phyloP scores from a whole-genome alignment of 306 rosid genomes.

The Mucuna pruriens region DNA sequence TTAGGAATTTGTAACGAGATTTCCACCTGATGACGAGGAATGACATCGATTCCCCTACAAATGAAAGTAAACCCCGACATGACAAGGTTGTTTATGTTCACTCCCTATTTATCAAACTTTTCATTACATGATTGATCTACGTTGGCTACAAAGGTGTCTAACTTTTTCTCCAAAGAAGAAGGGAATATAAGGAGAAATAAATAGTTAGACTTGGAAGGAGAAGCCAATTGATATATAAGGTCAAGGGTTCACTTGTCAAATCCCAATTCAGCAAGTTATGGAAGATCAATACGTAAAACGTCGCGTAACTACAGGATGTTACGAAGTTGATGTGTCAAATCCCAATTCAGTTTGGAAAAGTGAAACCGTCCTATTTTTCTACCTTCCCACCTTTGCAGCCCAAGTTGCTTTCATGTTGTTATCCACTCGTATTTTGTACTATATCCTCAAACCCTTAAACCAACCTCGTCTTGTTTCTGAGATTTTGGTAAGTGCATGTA shows the following conservation, averaged over 20 bases:
- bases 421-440: neutral
- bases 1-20: neutral
- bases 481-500: conserved; percentile 33
- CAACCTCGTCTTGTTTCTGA: conserved; percentile 47
- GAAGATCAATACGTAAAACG: neutral
- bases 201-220: neutral
- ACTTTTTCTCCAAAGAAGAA: neutral
- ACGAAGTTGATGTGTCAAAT: neutral
- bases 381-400: conserved; percentile 31
- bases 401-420: conserved; percentile 32
- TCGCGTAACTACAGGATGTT: conserved; percentile 15
- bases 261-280: neutral
- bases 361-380: neutral
- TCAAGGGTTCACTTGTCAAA: neutral
- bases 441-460: conserved; percentile 37
- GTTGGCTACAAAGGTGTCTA: neutral
- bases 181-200: neutral
- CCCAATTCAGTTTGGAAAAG: conserved; percentile 36
- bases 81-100: conserved; percentile 6
- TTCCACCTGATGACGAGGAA: neutral
- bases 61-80: neutral
- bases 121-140: neutral
- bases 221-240: neutral
- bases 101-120: neutral
- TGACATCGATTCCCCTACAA: neutral